A percentile compares a stretch with the other conserved stretches of the same genome.
Conservation (phyloP, 257 asterid species). For the Penstemon davidsonii region DNA sequence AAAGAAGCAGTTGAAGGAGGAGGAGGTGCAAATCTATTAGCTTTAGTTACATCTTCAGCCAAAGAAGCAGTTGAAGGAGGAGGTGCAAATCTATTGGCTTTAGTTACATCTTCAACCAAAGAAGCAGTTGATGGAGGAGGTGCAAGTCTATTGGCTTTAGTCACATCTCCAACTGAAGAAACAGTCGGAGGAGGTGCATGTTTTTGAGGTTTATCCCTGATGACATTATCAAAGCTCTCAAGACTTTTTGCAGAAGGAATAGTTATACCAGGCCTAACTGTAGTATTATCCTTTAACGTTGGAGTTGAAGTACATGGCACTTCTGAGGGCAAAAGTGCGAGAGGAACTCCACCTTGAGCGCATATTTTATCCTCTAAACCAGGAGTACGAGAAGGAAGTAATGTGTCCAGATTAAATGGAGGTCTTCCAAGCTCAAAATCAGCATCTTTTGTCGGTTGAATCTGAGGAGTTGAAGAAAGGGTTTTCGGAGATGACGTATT, state of each 20-base stretch:
- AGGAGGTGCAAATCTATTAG: constrained; percentile 23
- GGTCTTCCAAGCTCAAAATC: constrained; percentile 27
- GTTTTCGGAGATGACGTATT: constrained; percentile 30
- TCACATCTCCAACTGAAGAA: constrained; percentile 33
- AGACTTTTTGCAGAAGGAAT: constrained; percentile 17
- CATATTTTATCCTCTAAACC: constrained; percentile 38
- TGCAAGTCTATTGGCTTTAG: constrained; percentile 26
- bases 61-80: constrained; percentile 28
- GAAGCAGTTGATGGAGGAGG: constrained; percentile 34
- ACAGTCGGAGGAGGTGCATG: constrained; percentile 30
- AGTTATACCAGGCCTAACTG: constrained; percentile 19
- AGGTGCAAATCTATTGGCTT: constrained; percentile 22
- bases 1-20: no score
- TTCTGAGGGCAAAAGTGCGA: constrained; percentile 27
- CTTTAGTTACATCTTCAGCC: constrained; percentile 20
- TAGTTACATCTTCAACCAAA: constrained; percentile 22
- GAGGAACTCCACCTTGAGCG: constrained; percentile 28
- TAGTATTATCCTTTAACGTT: constrained; percentile 29
- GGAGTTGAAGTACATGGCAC: constrained; percentile 31
- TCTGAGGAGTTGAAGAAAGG: constrained; percentile 36
- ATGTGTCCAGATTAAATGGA: constrained; percentile 29
- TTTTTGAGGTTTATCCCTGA: constrained; percentile 23
- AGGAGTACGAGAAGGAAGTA: constrained; percentile 35
- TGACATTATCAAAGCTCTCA: constrained; percentile 24
- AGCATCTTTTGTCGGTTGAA: constrained; percentile 42